phyloP scores from a whole-genome alignment of 345 rosid species.

The Rhizophora apiculata region DNA sequence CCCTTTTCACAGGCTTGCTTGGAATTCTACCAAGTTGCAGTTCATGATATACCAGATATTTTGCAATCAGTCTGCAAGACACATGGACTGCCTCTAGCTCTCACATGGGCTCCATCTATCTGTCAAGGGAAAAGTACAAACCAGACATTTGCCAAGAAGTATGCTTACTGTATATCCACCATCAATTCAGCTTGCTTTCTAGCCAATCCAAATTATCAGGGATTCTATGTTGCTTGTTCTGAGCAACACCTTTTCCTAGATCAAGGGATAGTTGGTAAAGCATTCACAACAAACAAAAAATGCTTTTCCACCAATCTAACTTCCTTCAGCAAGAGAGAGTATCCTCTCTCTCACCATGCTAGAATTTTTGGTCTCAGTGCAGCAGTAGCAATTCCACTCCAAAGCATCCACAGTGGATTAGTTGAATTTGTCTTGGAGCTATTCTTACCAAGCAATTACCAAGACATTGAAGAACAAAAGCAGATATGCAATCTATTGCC shows the following conservation, averaged over 20 bases:
- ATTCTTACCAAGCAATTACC: conserved; percentile 35
- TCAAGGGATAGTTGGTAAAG: conserved; percentile 79
- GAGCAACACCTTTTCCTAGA: conserved; percentile 67
- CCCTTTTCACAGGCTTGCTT: conserved; percentile 45
- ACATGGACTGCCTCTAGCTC: conserved; percentile 65
- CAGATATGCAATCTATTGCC: conserved; percentile 15
- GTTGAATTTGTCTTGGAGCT: conserved; percentile 36
- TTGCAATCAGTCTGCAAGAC: conserved; percentile 49
- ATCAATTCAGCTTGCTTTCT: conserved; percentile 59
- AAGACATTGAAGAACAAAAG: conserved; percentile 22
- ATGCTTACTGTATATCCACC: conserved; percentile 50
- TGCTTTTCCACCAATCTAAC: conserved; percentile 58
- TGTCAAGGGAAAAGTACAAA: conserved; percentile 51
- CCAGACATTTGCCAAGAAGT: conserved; percentile 50
- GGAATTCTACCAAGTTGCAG: conserved; percentile 38
- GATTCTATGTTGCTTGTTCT: conserved; percentile 67
- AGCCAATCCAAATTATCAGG: conserved; percentile 35
- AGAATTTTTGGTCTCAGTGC: conserved; percentile 28
- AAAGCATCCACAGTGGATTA: conserved; percentile 18
- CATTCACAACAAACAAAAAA: conserved; percentile 48
- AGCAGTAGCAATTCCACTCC: conserved; percentile 35
- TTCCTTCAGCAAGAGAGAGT: conserved; percentile 52
- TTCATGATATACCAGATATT: conserved; percentile 47
- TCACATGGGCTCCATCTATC: conserved; percentile 65
- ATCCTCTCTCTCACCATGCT: conserved; percentile 75